A percentile compares a stretch with the other conserved stretches of the same genome.
Conservation (phyloP, 1,139 yeast genomes). For the Saccharomyces hybrid region DNA sequence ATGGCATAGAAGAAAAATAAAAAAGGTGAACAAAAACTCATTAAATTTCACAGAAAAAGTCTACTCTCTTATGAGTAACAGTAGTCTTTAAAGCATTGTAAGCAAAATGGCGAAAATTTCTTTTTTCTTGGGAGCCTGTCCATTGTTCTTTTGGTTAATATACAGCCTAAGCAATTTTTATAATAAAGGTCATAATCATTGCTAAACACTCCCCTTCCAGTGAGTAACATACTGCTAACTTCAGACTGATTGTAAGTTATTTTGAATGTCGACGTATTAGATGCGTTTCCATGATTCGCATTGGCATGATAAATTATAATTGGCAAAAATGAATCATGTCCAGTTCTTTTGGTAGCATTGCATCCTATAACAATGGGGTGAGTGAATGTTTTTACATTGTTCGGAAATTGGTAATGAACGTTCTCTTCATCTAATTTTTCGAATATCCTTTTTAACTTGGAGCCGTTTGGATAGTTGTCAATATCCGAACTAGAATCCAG, state of each 20-base stretch:
- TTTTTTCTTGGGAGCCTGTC: constrained; percentile 36
- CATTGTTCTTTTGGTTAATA: constrained; percentile 47
- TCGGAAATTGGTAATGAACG: constrained; percentile 13
- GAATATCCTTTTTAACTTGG: constrained; percentile 38
- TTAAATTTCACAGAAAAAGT: neutral
- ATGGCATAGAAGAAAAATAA: neutral
- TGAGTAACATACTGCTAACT: constrained; percentile 39
- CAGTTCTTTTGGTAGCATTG: constrained; percentile 33
- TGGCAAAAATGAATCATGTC: constrained; percentile 34
- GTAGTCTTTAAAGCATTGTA: constrained; percentile 34
- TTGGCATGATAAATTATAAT: constrained; percentile 49
- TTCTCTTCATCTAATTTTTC: constrained; percentile 23
- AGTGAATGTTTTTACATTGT: constrained; percentile 28
- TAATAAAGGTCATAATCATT: constrained; percentile 36
- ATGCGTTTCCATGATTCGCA: constrained; percentile 34
- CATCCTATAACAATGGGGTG: constrained; percentile 55
- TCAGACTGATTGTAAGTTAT: constrained; percentile 43
- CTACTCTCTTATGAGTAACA: constrained; percentile 28
- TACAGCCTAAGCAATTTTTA: constrained; percentile 52
- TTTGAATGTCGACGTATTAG: constrained; percentile 58
- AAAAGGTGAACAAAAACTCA: neutral
- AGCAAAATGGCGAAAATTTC: constrained; percentile 31
- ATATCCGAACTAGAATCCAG: constrained; percentile 60
- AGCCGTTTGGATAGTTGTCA: constrained; percentile 58
- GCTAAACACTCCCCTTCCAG: constrained; percentile 49